Evolutionary conservation across 2,329 filamentous ascomycete species (phyloP).

Genomic region (Alternaria tenuissima): DNA sequence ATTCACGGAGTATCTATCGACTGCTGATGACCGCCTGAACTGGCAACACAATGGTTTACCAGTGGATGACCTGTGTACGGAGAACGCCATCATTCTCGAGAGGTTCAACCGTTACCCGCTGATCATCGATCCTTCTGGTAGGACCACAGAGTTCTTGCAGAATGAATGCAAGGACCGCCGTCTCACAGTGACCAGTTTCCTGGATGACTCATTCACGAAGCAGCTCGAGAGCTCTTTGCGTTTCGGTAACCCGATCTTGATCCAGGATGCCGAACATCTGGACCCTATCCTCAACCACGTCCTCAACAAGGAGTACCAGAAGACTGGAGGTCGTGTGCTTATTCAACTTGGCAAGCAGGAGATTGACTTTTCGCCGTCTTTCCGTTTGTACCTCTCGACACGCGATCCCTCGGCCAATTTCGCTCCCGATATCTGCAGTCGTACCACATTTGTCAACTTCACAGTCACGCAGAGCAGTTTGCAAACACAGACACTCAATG

Average conservation of each 20-base stretch:
- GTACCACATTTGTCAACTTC: constrained; percentile 99
- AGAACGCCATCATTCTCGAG: constrained; percentile 97
- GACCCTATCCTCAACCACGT: constrained; percentile 98
- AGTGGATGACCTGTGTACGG: constrained; percentile 96
- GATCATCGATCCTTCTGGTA: constrained; percentile 96
- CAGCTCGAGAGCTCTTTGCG: constrained; percentile 95
- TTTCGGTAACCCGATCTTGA: constrained; percentile 97
- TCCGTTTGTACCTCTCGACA: constrained; percentile 94
- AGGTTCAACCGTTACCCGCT: constrained; percentile 98
- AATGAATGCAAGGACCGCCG: constrained; percentile 93
- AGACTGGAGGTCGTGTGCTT: constrained; percentile 94
- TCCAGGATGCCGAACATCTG: constrained; percentile 96
- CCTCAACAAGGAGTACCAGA: constrained; percentile 99
- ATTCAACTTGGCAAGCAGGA: constrained; percentile 99
- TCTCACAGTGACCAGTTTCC: constrained; percentile 95
- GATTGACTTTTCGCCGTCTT: constrained; percentile 97
- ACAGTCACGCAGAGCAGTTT: constrained; percentile 98
- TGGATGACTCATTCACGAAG: constrained; percentile 98
- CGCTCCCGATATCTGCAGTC: constrained; percentile 94
- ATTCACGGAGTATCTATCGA: constrained; percentile 94
- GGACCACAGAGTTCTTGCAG: constrained; percentile 93
- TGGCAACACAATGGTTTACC: constrained; percentile 96
- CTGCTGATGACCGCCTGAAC: constrained; percentile 89
- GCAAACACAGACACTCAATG: constrained; percentile 96
- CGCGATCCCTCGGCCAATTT: constrained; percentile 96